Conservation (phyloP, 768 basidiomycete species). For the Mrakia gelida region DNA sequence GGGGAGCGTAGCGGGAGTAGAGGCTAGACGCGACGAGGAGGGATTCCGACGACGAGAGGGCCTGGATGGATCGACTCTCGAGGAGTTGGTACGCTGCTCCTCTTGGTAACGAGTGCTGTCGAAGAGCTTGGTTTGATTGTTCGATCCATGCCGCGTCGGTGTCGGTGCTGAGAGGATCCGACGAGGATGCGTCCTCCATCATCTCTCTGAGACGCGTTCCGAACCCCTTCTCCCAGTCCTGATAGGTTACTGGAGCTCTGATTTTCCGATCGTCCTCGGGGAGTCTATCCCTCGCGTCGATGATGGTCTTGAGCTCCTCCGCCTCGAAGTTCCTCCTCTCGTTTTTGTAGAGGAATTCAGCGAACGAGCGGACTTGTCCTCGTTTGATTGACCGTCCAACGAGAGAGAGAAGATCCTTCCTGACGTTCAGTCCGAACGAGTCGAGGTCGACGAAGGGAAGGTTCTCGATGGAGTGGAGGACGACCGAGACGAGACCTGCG, state of each 20-base stretch:
- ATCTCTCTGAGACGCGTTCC: not conserved
- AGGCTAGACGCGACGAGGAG: not conserved
- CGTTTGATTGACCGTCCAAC: not conserved
- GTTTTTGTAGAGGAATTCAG: not conserved
- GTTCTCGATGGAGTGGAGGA: not conserved
- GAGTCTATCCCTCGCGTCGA: not conserved
- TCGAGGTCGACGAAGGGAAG: not conserved
- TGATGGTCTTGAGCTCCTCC: not conserved
- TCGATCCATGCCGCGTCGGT: not conserved
- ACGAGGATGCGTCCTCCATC: not conserved
- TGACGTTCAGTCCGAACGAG: not conserved
- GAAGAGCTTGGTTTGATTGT: not conserved
- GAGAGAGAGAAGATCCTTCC: not conserved
- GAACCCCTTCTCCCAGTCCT: not conserved
- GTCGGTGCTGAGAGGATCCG: not conserved
- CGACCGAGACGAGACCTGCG: not conserved
- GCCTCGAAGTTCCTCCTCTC: not conserved
- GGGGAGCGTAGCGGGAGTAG: not conserved
- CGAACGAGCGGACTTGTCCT: not conserved
- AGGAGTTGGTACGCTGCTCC: not conserved
- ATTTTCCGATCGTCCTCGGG: not conserved
- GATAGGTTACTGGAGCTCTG: not conserved
- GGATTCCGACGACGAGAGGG: not conserved
- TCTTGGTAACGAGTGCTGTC: not conserved
- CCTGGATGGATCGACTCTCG: not conserved